These are phyloP conservation scores for Aspergillus bridgeri DNA, from an alignment of 495 filamentous ascomycete genomes.

Conservation along the genomic window DNA sequence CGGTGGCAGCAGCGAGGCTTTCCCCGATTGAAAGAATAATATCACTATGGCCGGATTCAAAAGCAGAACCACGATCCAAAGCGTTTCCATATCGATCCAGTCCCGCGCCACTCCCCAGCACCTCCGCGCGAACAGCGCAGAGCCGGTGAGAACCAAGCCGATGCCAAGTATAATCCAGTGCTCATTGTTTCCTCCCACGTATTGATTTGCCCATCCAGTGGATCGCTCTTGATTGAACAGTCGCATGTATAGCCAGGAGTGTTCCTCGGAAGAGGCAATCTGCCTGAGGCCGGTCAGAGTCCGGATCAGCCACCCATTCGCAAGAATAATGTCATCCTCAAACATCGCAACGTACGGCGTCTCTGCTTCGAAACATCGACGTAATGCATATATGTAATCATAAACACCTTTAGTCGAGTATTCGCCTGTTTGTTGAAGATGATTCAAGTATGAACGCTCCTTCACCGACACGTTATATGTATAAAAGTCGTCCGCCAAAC, in stretches of 20 bases:
- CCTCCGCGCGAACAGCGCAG: not conserved
- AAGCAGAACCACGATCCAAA: not conserved
- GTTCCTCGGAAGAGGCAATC: not conserved
- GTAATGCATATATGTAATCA: conserved; percentile 1
- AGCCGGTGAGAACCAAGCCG: not conserved
- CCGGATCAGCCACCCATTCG: not conserved
- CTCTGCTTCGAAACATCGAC: not conserved
- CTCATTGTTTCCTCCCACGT: not conserved
- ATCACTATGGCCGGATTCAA: not conserved
- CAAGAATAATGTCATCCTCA: conserved; percentile 2
- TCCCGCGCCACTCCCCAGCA: not conserved
- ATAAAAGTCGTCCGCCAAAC: not conserved
- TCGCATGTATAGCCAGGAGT: not conserved
- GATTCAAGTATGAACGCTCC: not conserved
- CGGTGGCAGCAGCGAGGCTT: not conserved
- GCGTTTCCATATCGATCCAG: not conserved
- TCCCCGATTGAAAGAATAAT: not conserved
- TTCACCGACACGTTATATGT: not conserved
- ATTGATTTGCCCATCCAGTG: not conserved
- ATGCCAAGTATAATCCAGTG: conserved; percentile 1
- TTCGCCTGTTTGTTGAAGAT: not conserved
- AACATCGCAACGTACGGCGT: conserved; percentile 1
- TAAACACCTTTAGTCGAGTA: not conserved
- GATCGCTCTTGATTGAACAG: not conserved
- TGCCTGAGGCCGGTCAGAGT: not conserved